Evolutionary conservation across 371 early-diverging fungal species (phyloP).

Genomic region (Rhizopus sp.): DNA sequence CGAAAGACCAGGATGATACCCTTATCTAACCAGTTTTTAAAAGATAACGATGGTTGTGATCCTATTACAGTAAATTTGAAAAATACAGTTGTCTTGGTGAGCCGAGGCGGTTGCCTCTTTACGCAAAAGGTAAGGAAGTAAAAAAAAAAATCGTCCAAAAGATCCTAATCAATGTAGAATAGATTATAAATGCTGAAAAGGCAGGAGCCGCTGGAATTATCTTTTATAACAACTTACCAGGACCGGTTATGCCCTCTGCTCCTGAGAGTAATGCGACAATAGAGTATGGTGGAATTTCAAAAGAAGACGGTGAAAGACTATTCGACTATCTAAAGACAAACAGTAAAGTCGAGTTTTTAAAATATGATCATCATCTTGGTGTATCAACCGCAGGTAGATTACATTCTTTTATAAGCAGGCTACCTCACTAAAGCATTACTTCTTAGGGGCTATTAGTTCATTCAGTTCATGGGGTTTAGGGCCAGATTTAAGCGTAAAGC

Average conservation of each 20-base stretch:
- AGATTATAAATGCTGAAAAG: conserved; percentile 50
- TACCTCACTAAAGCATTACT: neutral
- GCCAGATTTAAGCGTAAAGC: conserved; percentile 70
- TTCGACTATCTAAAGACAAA: conserved; percentile 15
- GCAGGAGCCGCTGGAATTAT: conserved; percentile 70
- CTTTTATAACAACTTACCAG: conserved; percentile 46
- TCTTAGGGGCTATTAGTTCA: conserved; percentile 27
- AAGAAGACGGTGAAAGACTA: conserved; percentile 37
- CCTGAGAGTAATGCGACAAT: conserved; percentile 25
- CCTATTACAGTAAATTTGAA: conserved; percentile 29
- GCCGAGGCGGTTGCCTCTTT: conserved; percentile 62
- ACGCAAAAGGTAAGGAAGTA: conserved; percentile 34
- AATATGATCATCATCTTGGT: conserved; percentile 26
- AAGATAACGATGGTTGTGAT: conserved; percentile 52
- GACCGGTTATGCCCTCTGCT: conserved; percentile 34
- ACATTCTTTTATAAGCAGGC: neutral
- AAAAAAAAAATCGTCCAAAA: neutral
- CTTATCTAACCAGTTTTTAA: conserved; percentile 21
- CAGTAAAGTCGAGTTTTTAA: conserved; percentile 14
- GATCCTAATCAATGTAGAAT: neutral
- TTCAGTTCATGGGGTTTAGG: conserved; percentile 74
- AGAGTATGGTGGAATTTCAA: conserved; percentile 44
- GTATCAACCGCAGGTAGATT: conserved; percentile 35
- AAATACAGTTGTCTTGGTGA: conserved; percentile 58
- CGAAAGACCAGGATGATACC: conserved; percentile 21